phyloP scores from a whole-genome alignment of 2,329 filamentous ascomycete species.

The Tolypocladium album region DNA sequence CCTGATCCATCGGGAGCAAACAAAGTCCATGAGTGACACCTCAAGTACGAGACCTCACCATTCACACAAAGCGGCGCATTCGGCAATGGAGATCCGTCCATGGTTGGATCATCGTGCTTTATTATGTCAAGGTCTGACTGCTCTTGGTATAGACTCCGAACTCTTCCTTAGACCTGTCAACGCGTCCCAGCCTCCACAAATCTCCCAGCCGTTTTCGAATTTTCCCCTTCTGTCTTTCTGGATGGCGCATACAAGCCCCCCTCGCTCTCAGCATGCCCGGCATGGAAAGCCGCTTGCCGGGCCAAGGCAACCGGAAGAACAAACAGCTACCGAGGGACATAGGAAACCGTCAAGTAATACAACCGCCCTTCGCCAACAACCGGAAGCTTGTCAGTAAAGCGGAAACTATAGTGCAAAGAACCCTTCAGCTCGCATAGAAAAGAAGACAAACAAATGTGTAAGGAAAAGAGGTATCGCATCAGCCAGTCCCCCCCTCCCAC shows the following conservation, averaged over 20 bases:
- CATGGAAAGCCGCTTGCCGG: neutral
- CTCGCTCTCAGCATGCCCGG: neutral
- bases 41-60: neutral
- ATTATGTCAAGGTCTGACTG: constrained; percentile 24
- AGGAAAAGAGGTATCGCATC: constrained; percentile 24
- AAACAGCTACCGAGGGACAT: constrained; percentile 17
- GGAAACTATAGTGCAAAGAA: constrained; percentile 24
- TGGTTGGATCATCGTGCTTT: constrained; percentile 23
- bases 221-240: constrained; percentile 3
- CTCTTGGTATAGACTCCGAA: constrained; percentile 16
- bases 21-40: neutral
- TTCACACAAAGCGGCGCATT: neutral
- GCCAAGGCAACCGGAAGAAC: constrained; percentile 9
- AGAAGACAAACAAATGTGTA: constrained; percentile 12
- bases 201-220: constrained; percentile 7
- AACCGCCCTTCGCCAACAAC: constrained; percentile 21
- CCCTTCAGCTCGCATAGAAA: constrained; percentile 15
- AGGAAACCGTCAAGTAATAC: constrained; percentile 24
- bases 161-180: neutral
- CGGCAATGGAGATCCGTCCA: neutral
- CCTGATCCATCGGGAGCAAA: neutral
- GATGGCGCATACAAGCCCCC: constrained; percentile 3
- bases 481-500: constrained; percentile 13
- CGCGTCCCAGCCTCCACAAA: constrained; percentile 6
- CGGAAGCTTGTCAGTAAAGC: constrained; percentile 16